phyloP scores from a whole-genome alignment of 495 filamentous ascomycete genomes.

The Trichocladium antarcticum region DNA sequence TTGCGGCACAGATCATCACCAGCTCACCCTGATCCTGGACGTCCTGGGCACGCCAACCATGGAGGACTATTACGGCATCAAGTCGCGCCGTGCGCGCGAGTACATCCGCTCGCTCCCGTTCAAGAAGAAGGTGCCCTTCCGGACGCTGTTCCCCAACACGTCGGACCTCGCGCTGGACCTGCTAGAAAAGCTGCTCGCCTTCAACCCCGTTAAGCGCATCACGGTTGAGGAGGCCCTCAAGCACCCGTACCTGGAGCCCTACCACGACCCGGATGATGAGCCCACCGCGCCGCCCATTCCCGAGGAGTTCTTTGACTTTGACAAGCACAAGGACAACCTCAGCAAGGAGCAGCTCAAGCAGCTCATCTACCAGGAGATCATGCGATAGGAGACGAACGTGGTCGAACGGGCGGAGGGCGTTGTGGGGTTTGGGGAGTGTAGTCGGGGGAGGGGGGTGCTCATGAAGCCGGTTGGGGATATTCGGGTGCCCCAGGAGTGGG shows the following conservation, averaged over 20 bases:
- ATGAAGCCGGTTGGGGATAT: no score
- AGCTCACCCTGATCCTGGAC: constrained; percentile 93
- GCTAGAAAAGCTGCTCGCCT: constrained; percentile 88
- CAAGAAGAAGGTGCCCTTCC: constrained; percentile 99
- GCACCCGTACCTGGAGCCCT: constrained; percentile 96
- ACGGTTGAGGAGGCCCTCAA: constrained; percentile 93
- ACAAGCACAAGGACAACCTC: constrained; percentile 97
- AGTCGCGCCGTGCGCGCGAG: constrained; percentile 92
- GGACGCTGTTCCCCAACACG: constrained; percentile 93
- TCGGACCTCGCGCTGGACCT: constrained; percentile 88
- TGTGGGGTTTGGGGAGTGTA: no score
- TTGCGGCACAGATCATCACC: constrained; percentile 76
- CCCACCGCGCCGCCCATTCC: constrained; percentile 93
- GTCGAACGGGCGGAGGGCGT: background rate
- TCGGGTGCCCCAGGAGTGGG: no score
- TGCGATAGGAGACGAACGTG: constrained; percentile 55
- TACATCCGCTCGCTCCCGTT: constrained; percentile 99
- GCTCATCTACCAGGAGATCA: constrained; percentile 96
- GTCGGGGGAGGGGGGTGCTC: no score
- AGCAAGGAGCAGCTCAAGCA: constrained; percentile 98
- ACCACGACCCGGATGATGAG: constrained; percentile 98
- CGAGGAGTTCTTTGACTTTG: constrained; percentile 98
- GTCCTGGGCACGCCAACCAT: constrained; percentile 98
- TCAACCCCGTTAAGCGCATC: constrained; percentile 98
- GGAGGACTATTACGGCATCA: constrained; percentile 99